phyloP scores from a whole-genome alignment of 2,329 filamentous ascomycete genomes.

The Phyllosticta ampelicida region DNA sequence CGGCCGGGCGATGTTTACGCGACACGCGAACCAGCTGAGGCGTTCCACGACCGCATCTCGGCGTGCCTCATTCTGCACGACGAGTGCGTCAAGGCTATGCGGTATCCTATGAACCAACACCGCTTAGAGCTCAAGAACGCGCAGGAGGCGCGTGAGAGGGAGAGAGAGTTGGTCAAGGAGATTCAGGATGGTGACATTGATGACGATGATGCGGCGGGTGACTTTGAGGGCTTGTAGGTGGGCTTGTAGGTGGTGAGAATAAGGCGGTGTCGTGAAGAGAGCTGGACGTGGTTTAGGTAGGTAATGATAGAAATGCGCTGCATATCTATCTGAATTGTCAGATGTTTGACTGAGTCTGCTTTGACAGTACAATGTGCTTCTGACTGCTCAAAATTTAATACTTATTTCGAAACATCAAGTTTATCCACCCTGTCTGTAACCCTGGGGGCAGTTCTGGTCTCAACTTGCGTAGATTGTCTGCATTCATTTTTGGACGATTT shows the following conservation, averaged over 20 bases:
- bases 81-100: constrained; percentile 98
- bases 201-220: constrained; percentile 88
- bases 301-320: background rate
- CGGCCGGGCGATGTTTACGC: constrained; percentile 90
- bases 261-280: background rate
- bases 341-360: background rate
- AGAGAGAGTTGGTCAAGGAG: constrained; percentile 96
- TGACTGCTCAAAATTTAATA: too few relatives aligned
- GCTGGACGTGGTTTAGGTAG: background rate
- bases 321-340: background rate
- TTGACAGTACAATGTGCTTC: too few relatives aligned
- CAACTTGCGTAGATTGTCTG: too few relatives aligned
- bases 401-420: too few relatives aligned
- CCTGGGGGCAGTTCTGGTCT: too few relatives aligned
- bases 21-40: constrained; percentile 88
- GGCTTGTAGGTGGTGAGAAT: constrained; percentile 21
- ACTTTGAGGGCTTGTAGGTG: constrained; percentile 97
- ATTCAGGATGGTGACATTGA: constrained; percentile 96
- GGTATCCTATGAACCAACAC: constrained; percentile 99
- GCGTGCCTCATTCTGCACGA: constrained; percentile 89
- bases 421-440: too few relatives aligned
- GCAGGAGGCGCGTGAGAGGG: constrained; percentile 91
- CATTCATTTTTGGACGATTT: too few relatives aligned
- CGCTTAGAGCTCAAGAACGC: constrained; percentile 94
- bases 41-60: constrained; percentile 91